Conservation (phyloP, 352 stramenopile species). For the Aphanomyces astaci region DNA sequence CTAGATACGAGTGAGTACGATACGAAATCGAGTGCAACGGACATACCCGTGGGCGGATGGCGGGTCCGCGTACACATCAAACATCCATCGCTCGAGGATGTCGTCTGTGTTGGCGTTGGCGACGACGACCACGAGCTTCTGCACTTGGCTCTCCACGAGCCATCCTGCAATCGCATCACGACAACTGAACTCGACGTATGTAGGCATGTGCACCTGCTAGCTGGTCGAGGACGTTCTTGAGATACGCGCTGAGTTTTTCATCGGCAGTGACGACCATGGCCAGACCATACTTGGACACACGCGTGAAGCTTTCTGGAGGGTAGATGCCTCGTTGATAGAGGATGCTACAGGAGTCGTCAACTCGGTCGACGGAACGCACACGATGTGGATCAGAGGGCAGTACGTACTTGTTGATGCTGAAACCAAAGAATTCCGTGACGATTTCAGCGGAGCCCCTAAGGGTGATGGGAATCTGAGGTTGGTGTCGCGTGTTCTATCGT, state of each 20-base stretch:
- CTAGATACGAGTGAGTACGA: neutral
- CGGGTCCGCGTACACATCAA: constrained; percentile 89
- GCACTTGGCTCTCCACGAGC: constrained; percentile 92
- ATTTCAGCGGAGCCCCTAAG: constrained; percentile 97
- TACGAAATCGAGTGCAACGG: neutral
- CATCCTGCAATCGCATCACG: constrained; percentile 52
- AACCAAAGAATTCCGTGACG: constrained; percentile 99
- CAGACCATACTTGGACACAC: constrained; percentile 97
- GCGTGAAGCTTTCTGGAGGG: constrained; percentile 96
- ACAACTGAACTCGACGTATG: neutral
- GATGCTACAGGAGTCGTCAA: constrained; percentile 68
- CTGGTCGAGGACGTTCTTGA: constrained; percentile 90
- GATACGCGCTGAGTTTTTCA: constrained; percentile 93
- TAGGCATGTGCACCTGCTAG: constrained; percentile 52
- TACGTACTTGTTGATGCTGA: constrained; percentile 94
- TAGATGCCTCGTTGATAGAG: constrained; percentile 97
- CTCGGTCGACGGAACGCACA: too few relatives aligned
- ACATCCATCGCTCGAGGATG: constrained; percentile 98
- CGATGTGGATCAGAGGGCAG: constrained; percentile 1
- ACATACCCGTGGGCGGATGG: constrained; percentile 15
- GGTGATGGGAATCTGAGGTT: constrained; percentile 92
- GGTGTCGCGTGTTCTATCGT: constrained; percentile 27
- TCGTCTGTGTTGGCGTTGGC: constrained; percentile 94
- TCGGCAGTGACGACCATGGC: constrained; percentile 97
- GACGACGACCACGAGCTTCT: constrained; percentile 97